phyloP scores from a whole-genome alignment of 2,329 filamentous ascomycete species.

The Lasiodiplodia sp. region DNA sequence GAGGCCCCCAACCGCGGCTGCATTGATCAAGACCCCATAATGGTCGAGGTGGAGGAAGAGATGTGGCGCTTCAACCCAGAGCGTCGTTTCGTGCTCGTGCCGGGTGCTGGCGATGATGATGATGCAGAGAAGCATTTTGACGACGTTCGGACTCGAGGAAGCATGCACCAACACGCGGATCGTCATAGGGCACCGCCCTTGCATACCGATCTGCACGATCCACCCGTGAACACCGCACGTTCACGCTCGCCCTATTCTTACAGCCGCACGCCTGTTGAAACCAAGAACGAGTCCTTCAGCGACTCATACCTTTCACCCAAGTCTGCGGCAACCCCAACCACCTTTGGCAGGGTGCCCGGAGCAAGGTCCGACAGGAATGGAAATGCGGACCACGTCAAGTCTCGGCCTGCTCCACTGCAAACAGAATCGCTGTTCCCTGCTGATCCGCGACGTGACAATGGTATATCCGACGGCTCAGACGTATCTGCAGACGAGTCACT shows the following conservation, averaged over 20 bases:
- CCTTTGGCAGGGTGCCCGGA: background rate
- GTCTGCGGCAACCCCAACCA: background rate
- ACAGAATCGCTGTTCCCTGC: constrained; percentile 4
- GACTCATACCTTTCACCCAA: constrained; percentile 49
- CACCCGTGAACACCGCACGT: constrained; percentile 50
- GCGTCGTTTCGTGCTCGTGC: constrained; percentile 69
- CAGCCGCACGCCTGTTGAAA: constrained; percentile 40
- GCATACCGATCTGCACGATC: constrained; percentile 46
- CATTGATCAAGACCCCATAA: constrained; percentile 72
- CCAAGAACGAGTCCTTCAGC: constrained; percentile 43
- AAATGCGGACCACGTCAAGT: constrained; percentile 1
- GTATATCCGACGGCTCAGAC: constrained; percentile 44
- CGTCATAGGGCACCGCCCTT: constrained; percentile 40
- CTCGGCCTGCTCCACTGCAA: constrained; percentile 12
- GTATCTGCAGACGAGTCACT: constrained; percentile 39
- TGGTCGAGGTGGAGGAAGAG: constrained; percentile 64
- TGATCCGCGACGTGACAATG: constrained; percentile 6
- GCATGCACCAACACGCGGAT: constrained; percentile 23
- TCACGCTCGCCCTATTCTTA: constrained; percentile 56
- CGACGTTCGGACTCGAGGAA: constrained; percentile 4
- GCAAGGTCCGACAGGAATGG: background rate
- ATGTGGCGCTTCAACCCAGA: constrained; percentile 59
- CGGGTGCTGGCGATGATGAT: constrained; percentile 37
- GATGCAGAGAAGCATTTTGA: constrained; percentile 26
- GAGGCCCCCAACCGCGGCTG: constrained; percentile 68